A percentile compares a stretch with the other conserved stretches of the same genome.
phyloP scores from a whole-genome alignment of 2,329 filamentous ascomycete genomes.

The Kalmusia sp. region DNA sequence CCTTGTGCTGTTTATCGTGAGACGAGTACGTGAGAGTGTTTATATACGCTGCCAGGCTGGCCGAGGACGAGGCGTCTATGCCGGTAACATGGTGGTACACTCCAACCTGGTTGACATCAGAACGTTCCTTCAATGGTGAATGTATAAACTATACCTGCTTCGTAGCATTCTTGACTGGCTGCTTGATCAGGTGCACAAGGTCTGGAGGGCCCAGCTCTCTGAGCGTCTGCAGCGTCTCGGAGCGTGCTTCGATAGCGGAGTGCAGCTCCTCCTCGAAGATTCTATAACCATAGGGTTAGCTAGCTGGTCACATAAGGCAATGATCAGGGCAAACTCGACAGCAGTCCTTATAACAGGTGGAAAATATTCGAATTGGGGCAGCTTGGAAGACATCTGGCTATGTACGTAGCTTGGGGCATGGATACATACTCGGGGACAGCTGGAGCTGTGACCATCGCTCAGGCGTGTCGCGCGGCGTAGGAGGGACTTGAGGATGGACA shows the following conservation, averaged over 20 bases:
- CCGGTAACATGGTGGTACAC: constrained; percentile 98
- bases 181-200: constrained; percentile 91
- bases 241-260: constrained; percentile 89
- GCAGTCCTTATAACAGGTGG: no score
- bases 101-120: constrained; percentile 67
- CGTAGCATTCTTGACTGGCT: constrained; percentile 64
- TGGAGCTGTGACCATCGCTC: constrained; percentile 51
- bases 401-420: constrained; percentile 9
- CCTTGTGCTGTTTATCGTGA: constrained; percentile 83
- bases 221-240: constrained; percentile 82
- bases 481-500: constrained; percentile 7
- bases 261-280: constrained; percentile 93
- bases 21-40: constrained; percentile 95
- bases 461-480: constrained; percentile 30
- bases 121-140: background rate
- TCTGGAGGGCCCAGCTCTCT: constrained; percentile 96
- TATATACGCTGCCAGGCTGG: constrained; percentile 96
- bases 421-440: constrained; percentile 52
- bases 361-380: no score
- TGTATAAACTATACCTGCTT: constrained; percentile 59
- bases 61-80: constrained; percentile 95
- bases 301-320: background rate
- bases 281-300: constrained; percentile 56
- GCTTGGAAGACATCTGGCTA: background rate
- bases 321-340: no score